phyloP scores from a whole-genome alignment of 75 land plant species.

The Pinus albicaulis region DNA sequence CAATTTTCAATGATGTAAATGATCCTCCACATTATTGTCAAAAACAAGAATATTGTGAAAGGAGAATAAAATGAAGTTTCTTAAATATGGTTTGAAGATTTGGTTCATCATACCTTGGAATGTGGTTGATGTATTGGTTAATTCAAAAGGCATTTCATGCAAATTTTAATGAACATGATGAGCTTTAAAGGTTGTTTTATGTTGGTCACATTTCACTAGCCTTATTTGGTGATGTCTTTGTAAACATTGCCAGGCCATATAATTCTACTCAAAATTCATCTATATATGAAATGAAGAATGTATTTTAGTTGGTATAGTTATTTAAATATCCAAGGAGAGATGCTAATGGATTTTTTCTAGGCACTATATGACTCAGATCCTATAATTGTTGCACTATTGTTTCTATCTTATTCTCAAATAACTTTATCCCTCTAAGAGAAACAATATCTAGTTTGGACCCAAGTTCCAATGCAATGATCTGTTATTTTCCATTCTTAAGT shows the following conservation, averaged over 20 bases:
- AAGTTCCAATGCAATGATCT: too few relatives aligned
- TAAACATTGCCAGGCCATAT: not conserved
- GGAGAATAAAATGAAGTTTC: not conserved
- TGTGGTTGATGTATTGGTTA: not conserved
- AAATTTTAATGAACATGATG: not conserved
- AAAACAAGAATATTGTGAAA: not conserved
- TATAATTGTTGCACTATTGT: not conserved
- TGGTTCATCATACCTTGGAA: not conserved
- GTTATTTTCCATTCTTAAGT: too few relatives aligned
- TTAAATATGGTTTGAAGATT: not conserved
- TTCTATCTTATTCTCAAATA: not conserved
- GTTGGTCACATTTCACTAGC: not conserved
- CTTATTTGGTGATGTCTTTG: constrained; percentile 3
- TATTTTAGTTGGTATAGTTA: too few relatives aligned
- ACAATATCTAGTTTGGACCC: too few relatives aligned
- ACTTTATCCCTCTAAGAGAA: not conserved
- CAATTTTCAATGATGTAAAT: not conserved
- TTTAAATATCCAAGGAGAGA: not conserved
- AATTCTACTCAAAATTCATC: not conserved
- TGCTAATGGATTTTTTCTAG: not conserved
- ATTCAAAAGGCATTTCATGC: not conserved
- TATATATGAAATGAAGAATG: not conserved
- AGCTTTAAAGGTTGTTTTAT: not conserved
- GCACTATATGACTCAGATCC: not conserved
- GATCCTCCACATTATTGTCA: not conserved